Base-by-base conservation (phyloP, 2,329 filamentous ascomycete species). In the Trichoderma cornu-damae region DNA sequence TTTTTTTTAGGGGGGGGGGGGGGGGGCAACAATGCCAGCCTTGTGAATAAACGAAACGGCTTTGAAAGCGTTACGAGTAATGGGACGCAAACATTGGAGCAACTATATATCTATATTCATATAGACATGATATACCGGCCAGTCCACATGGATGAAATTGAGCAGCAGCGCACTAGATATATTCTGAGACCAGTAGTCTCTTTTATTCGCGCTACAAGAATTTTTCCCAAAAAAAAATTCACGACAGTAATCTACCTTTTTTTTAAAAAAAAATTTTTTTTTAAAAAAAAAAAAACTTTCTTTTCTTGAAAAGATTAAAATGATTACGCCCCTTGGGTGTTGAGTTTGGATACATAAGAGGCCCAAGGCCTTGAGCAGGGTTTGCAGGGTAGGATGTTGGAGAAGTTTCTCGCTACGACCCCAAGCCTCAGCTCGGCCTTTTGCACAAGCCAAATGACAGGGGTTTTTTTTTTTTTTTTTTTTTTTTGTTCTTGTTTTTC, bases 31-130 rank as follows among this genome's bases (percentile, higher is more conserved):
- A 57, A 34, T 18, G 28, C 7, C 35, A 46, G 58, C 61, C 47
- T 66, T 59, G 65, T 53, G 44, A 37, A 59, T 61, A 65, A 66
- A 60, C 63, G 65, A 67, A 65, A 66, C 62, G 59, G 35, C 30
- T 28, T 28, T 54, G 40, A 26, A 8, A n/a, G 28, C 7, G 37
- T n/a, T 26, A 16, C n/a, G 30, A 48, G 38, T 58, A 55, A 49
- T 20, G 24, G 30, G 18, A 38, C 35, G 42, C 42, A 35, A 38
- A 26, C 32, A 46, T 12, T 3, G 18, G 22, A 24, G 50, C 9
- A 12, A 8, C 5, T 51, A 32, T 57, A 57, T 24, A n/a, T n/a
- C n/a, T n/a, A n/a, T n/a, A n/a, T n/a, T n/a, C n/a, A n/a, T n/a
- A 59, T 37, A 46, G 44, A 44, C 16, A 4, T 16, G 35, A 50